Percentiles rank a stretch among this genome's conserved stretches.
Conservation (phyloP, 306 rosid species). For the Aeschynomene evenia region DNA sequence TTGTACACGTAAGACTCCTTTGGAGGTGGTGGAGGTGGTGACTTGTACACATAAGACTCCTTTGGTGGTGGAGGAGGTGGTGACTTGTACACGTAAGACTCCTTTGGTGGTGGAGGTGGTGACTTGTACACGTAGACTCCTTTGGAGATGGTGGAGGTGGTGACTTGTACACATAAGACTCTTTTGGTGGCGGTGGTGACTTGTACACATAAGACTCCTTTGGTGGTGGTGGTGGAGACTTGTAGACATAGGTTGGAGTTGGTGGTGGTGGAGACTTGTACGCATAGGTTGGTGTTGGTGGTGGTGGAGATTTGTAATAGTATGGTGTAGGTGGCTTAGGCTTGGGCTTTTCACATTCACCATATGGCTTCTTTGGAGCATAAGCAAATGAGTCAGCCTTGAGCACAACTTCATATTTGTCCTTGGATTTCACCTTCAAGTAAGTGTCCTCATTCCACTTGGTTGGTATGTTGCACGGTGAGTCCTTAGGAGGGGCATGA, state of each 20-base stretch:
- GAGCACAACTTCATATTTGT: conserved; percentile 51
- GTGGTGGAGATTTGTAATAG: conserved; percentile 40
- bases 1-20: no score
- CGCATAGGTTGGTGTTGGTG: conserved; percentile 26
- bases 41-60: no score
- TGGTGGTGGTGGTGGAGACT: conserved; percentile 22
- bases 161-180: neutral
- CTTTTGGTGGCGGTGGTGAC: conserved; percentile 29
- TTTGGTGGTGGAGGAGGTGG: no score
- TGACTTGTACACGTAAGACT: no score
- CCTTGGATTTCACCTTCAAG: conserved; percentile 52
- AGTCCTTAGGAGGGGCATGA: conserved; percentile 58
- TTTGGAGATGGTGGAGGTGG: conserved; percentile 48
- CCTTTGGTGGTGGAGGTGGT: no score
- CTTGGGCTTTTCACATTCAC: conserved; percentile 45
- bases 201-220: neutral
- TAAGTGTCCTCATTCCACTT: conserved; percentile 39
- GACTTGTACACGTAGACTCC: no score
- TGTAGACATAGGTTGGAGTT: neutral
- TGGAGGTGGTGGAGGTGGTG: no score
- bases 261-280: conserved; percentile 38
- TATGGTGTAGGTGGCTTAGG: conserved; percentile 16
- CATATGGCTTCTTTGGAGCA: conserved; percentile 50
- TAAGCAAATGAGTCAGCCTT: conserved; percentile 68
- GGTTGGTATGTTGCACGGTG: conserved; percentile 56